phyloP scores from a whole-genome alignment of 768 basidiomycete species.

The Amanita rimosa region DNA sequence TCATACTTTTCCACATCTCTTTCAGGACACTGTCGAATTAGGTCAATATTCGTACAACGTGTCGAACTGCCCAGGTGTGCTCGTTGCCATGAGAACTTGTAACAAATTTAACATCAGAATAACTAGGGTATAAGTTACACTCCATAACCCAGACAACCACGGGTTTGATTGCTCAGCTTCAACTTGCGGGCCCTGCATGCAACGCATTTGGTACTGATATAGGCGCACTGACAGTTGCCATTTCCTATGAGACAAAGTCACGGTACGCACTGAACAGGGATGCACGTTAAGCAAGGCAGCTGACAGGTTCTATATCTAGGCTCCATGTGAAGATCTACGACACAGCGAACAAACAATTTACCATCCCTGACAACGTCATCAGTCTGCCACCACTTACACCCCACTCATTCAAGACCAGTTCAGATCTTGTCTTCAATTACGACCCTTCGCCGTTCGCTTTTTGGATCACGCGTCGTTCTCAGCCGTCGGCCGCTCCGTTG shows the following conservation, averaged over 20 bases:
- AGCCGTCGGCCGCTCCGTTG: conserved; percentile 40
- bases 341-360: conserved; percentile 49
- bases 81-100: neutral
- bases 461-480: conserved; percentile 65
- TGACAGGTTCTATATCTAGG: conserved; percentile 18
- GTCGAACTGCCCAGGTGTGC: conserved; percentile 5
- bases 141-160: conserved; percentile 28
- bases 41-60: neutral
- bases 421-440: conserved; percentile 64
- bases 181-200: conserved; percentile 45
- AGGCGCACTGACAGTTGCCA: conserved; percentile 45
- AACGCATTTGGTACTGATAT: conserved; percentile 58
- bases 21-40: neutral
- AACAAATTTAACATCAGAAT: neutral
- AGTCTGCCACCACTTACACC: conserved; percentile 27
- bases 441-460: conserved; percentile 59
- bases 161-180: conserved; percentile 45
- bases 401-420: conserved; percentile 23
- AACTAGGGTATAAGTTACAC: conserved; percentile 42
- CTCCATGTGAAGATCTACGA: conserved; percentile 63
- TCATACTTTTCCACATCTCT: neutral
- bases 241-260: conserved; percentile 50
- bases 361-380: conserved; percentile 43
- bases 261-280: conserved; percentile 20
- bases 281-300: neutral